phyloP scores from a whole-genome alignment of 345 rosid genomes.

The Litchi chinensis region DNA sequence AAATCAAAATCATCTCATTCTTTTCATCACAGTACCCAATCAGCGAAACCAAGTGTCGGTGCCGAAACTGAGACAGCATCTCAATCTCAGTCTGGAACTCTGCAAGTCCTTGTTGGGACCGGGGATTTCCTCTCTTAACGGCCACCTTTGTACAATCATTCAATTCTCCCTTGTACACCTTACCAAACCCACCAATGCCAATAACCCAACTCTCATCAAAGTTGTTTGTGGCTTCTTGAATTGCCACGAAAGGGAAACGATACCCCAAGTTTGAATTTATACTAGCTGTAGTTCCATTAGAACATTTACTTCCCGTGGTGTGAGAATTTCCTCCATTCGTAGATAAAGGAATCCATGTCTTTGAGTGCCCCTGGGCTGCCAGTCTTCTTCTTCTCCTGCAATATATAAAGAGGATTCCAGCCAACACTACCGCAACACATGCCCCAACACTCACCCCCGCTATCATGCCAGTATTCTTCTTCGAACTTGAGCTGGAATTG shows the following conservation, averaged over 20 bases:
- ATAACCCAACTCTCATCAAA: conserved; percentile 68
- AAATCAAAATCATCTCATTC: conserved; percentile 76
- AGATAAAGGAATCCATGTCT: conserved; percentile 69
- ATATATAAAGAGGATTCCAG: conserved; percentile 38
- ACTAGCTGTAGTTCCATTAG: conserved; percentile 58
- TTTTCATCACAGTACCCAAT: conserved; percentile 83
- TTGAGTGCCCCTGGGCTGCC: conserved; percentile 47
- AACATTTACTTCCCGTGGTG: conserved; percentile 53
- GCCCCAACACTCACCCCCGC: conserved; percentile 46
- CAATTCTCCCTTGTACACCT: conserved; percentile 68
- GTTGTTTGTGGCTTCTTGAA: conserved; percentile 73
- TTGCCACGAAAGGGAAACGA: conserved; percentile 51
- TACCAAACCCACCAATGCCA: conserved; percentile 85
- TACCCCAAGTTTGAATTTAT: conserved; percentile 46
- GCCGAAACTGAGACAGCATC: conserved; percentile 81
- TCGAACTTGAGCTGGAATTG: conserved; percentile 35
- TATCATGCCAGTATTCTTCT: conserved; percentile 45
- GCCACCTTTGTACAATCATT: conserved; percentile 68
- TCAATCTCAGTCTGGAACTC: conserved; percentile 84
- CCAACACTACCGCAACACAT: conserved; percentile 38
- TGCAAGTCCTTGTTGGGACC: conserved; percentile 75
- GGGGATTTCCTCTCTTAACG: conserved; percentile 72
- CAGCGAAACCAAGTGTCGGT: conserved; percentile 77
- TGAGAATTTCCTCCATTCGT: conserved; percentile 44
- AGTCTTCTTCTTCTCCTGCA: conserved; percentile 42